Evolutionary conservation across 2,329 filamentous ascomycete species (phyloP), one percentile per base, ranked within the genome.

Genomic region (Chaetomium sp.): DNA sequence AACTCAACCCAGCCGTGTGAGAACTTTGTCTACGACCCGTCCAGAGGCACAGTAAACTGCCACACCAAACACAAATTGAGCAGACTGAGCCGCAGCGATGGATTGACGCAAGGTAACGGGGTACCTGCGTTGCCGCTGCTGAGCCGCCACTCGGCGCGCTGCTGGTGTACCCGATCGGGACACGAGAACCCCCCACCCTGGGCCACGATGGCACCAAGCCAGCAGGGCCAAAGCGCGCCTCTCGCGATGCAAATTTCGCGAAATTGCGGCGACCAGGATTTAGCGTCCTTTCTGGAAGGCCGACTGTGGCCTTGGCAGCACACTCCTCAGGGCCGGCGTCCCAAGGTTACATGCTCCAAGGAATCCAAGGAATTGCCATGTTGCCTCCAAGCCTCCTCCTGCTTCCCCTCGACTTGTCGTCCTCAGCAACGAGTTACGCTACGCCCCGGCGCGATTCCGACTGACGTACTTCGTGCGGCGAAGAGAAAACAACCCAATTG

Each of bases 251-350:
- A 62, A 60, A 60, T 63, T 65, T 63, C 54, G 57, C 53, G 60
- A 66, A 66, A 66, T 66, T 66, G 49, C 60, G 19, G 13, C 51
- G 57, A 63, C 64, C 51, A 12, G 64, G 64, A 63, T 63, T 45
- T n/a, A 29, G 16, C 16, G 38, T 60, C 56, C 25, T n/a, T 60
- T 60, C 31, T 57, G 57, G 64, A 63, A 57, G 23, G 50, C 38
- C 33, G 33, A 12, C 42, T 45, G 60, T 19, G 42, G 29, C 61
- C 57, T 63, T 63, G 64, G 61, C 64, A 57, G 31, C 53, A 53
- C 57, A 35, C 38, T 23, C 23, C 23, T 47, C 56, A 50, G 49
- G 59, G 54, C 57, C 58, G 63, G 42, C 35, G 12, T 38, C 57
- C 35, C 51, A 33, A 35, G 9, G 19, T 45, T 42, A 25, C 47